Conservation (phyloP, 2,329 filamentous ascomycete species). For the Xylaria sp. region DNA sequence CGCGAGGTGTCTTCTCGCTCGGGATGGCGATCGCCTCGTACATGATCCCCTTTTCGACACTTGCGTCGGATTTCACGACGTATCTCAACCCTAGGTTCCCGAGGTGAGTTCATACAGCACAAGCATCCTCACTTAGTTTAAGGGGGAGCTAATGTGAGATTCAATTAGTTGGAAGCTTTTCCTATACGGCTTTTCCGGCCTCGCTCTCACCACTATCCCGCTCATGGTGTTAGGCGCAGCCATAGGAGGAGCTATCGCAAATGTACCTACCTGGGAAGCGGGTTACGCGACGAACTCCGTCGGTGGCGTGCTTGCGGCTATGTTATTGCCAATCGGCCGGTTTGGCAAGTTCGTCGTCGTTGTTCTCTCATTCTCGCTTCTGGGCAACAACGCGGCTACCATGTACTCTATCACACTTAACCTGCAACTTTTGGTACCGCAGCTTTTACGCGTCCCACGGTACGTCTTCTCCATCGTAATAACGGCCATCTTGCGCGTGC, state of each 20-base stretch:
- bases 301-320: conserved; percentile 64
- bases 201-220: conserved; percentile 37
- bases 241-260: conserved; percentile 64
- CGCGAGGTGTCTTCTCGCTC: conserved; percentile 58
- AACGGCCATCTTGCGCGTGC: conserved; percentile 63
- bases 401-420: conserved; percentile 69
- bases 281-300: conserved; percentile 59
- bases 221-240: conserved; percentile 69
- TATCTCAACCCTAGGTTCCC: conserved; percentile 13
- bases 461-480: conserved; percentile 62
- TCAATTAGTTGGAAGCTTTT: conserved; percentile 48
- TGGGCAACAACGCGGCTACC: conserved; percentile 64
- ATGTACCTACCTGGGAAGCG: conserved; percentile 57
- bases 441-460: conserved; percentile 61
- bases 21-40: conserved; percentile 67
- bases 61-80: conserved; percentile 17
- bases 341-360: conserved; percentile 68
- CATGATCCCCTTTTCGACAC: conserved; percentile 62
- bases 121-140: background rate
- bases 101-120: conserved; percentile 18
- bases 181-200: conserved; percentile 60
- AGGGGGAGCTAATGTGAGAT: conserved; percentile 1
- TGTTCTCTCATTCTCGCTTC: conserved; percentile 59
- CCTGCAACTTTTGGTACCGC: conserved; percentile 65
- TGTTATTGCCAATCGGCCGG: conserved; percentile 61